These are phyloP conservation scores for Juncus effusus DNA, from an alignment of 176 grass and related monocot genomes.

Conservation along the genomic window DNA sequence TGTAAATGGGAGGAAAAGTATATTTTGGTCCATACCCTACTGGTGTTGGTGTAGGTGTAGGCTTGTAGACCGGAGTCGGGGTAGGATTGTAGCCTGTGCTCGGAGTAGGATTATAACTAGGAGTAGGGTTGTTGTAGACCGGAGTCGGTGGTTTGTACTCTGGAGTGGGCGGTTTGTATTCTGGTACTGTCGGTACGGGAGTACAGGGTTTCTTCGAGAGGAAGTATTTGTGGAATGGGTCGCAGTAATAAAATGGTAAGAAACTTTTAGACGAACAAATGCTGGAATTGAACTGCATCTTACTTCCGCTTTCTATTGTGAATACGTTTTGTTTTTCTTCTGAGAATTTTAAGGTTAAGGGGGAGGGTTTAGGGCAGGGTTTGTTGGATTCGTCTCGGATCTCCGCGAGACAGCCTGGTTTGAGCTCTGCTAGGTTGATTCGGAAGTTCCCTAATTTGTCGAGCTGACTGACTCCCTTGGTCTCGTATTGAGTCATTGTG, in stretches of 20 bases:
- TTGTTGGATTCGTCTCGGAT: conserved; percentile 16
- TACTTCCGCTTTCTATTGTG: background rate
- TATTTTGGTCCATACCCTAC: conserved; percentile 10
- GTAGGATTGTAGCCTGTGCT: conserved; percentile 2
- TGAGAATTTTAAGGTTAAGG: conserved; percentile 17
- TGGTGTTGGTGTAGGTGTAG: background rate
- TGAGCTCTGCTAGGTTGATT: conserved; percentile 10
- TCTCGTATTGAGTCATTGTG: conserved; percentile 8
- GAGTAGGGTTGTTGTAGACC: background rate
- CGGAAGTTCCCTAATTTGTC: conserved; percentile 23
- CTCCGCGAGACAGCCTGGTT: conserved; percentile 6
- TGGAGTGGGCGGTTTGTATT: conserved; percentile 1
- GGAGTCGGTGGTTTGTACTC: conserved; percentile 1
- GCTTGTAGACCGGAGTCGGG: conserved; percentile 6
- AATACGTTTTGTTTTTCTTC: conserved; percentile 13
- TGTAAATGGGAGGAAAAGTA: conserved; percentile 13
- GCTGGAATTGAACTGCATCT: conserved; percentile 11
- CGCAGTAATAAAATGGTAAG: conserved; percentile 7
- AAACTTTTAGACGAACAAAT: conserved; percentile 11
- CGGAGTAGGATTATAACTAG: background rate
- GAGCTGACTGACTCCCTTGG: conserved; percentile 17
- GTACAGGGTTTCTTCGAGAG: conserved; percentile 10
- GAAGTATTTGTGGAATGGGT: conserved; percentile 20
- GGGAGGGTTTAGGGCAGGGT: conserved; percentile 2
- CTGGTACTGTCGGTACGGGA: background rate